Base-by-base conservation (phyloP, 768 basidiomycete genomes). In the Mycena floridula region DNA sequence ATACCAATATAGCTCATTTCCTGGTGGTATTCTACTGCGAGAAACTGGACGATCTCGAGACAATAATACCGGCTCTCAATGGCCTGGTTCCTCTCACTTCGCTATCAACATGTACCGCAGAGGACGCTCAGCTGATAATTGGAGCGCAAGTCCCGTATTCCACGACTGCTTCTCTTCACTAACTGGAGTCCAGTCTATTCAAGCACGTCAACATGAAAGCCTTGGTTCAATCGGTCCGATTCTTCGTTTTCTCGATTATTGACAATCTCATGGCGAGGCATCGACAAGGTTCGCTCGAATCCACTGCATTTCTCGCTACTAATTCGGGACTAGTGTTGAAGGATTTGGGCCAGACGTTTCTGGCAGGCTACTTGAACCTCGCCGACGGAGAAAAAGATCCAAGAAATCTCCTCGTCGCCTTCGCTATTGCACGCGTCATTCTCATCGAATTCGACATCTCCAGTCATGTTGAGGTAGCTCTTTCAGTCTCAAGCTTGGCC, bases 381-480 rank as follows among this genome's bases (percentile, higher is more conserved):
- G 92, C 82, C 4, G 89, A 96, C 45, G 94, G 93, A 13, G 96
- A 99, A 66, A 98, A 98, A 56, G 96, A 99, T 59, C 96, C 96
- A 24, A 74, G 96, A 15, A 99, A 98, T 64, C 71, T 99, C 7
- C 70, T 96, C 51, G 56, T 95, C 9, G 88, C 89, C 22, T 99
- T 98, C 59, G 81, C 86, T 4, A 88, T 98, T 46, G 84, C 81
- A 44, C 76, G 81, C n/a, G 85, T 91, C 7, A 73, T 98, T 27
- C 61, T 94, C 5, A 77, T 91, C 25, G 92, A 97, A 50, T 97
- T 97, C 54, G 85, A 96, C 48, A 76, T 90, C 25, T 65, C 75
- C 15, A 67, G 74, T 27, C 71, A 79, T 47, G 69, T 91, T 26
- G 94, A 98, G 68, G 95, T 92, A 49, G 77, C 56, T 25, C 25